Base-by-base conservation (phyloP, 2,329 filamentous ascomycete genomes). In the Aspergillus brasiliensis region DNA sequence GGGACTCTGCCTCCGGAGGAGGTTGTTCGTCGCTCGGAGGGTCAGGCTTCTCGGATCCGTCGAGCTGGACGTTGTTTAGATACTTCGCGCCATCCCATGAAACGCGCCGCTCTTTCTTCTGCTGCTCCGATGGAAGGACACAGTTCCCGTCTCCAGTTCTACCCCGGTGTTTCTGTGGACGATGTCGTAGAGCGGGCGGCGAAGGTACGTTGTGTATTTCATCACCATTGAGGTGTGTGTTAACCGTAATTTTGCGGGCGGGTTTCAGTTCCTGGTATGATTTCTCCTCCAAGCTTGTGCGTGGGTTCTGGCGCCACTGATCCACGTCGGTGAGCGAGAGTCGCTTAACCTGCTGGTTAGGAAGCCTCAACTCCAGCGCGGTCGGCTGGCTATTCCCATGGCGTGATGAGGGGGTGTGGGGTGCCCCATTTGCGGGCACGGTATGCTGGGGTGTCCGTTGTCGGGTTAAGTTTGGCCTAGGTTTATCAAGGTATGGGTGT, bases 51-150 rank as follows among this genome's bases (percentile, higher is more conserved):
- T 67, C 55, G 8, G 34, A 58, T 38, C 68, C 65, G 5, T 53
- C 49, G 25, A 63, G 23, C n/a, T 64, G 64, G 15, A 64, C 55
- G 5, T 74, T 69, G 56, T 71, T 72, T n/a, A 75, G 53, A 21
- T 72, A 44, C 40, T 76, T 76, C 17, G 75, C 68, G 3, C 73
- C 73, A 49, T 78, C 75, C 74, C 75, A 76, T 8, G 75, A 76
- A 5, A 77, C 75, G 17, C 74, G 71, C 19, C 73, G 68, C 46
- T 69, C 64, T 23, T 69, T 73, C 48, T 71, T 75, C 10, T 62
- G 58, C n/a, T 66, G 60, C 42, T 72, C 69, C 49, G 55, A 65
- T 13, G 54, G 27, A 8, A 58, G 61, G 40, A 53, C 25, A 8
- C 40, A 58, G 28, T 71, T 66, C 5, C 63, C n/a, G 49, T 73